Base-by-base conservation (phyloP, 257 asterid genomes). In the Thymus quinquecostatus region DNA sequence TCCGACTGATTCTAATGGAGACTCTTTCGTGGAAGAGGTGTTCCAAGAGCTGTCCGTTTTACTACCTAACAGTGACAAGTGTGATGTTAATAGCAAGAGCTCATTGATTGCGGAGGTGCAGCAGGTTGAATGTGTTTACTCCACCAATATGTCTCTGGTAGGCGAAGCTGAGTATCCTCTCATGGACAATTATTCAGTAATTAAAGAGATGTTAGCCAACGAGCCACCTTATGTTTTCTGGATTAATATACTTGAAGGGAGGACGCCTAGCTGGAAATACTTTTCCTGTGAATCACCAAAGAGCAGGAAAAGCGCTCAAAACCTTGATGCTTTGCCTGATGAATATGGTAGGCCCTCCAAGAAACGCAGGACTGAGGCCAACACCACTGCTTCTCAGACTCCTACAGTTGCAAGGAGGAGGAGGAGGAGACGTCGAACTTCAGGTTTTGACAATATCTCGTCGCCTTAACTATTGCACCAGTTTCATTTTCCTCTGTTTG, bases 11-110 rank as follows among this genome's bases (percentile, higher is more conserved):
- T 68, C 80, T 61, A 21, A 57, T 63, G 81, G 66, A 53, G 69
- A 73, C 62, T 66, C 84, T 48, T 76, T 68, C 73, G 48, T 77
- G n/a, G 92, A 87, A 53, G 85, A 86, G 60, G 89, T 87, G 53
- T 71, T 81, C 40, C 76, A 47, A 59, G 89, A 89, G 85, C 66
- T 82, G 11, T 80, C 77, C 44, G 10, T 11, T 48, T 62, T 86
- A 58, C 66, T 86, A 60, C 88, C 92, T 6, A 75, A 75, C 60
- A 73, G 65, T 50, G 64, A 71, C 48, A 48, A 69, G 10, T 72
- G 63, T 61, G 14, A 6, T 43, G 54, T 21, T 53, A 61, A 64
- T 49, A 8, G 32, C 30, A 54, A 49, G 13, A 63, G 66, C 55
- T 68, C 80, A 5, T 14, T 62, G 30, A 60, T 87, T 64, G 59